Percentiles rank a stretch among this genome's conserved stretches.
phyloP scores from a whole-genome alignment of 2,329 filamentous ascomycete genomes.

The Exophiala spinifera region DNA sequence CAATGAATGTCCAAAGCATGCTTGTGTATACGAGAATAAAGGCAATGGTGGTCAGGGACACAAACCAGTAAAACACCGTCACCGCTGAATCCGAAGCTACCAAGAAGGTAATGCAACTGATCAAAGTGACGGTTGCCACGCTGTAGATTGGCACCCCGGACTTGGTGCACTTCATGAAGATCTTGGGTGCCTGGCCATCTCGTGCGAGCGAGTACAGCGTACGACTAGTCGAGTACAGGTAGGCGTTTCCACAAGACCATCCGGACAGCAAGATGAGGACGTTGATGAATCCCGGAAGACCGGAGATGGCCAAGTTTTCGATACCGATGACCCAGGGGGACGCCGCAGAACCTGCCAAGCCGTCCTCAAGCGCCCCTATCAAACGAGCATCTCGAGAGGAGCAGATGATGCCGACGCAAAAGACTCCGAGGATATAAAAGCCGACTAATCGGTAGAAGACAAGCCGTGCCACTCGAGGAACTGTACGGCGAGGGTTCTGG shows the following conservation, averaged over 20 bases:
- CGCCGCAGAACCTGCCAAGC: slow-evolving; percentile 61
- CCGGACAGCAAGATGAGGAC: slow-evolving; percentile 69
- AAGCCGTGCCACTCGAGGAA: slow-evolving; percentile 70
- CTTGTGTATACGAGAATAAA: slow-evolving; percentile 62
- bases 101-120: slow-evolving; percentile 68
- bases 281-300: slow-evolving; percentile 70
- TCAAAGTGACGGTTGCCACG: slow-evolving; percentile 60
- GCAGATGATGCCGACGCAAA: slow-evolving; percentile 66
- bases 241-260: slow-evolving; percentile 67
- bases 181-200: slow-evolving; percentile 51
- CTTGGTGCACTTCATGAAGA: slow-evolving; percentile 58
- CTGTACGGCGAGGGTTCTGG: slow-evolving; percentile 64
- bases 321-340: slow-evolving; percentile 73
- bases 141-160: slow-evolving; percentile 64
- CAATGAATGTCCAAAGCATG: slow-evolving; percentile 67
- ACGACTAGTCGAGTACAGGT: slow-evolving; percentile 54
- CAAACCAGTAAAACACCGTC: slow-evolving; percentile 68
- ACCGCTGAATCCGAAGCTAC: slow-evolving; percentile 62
- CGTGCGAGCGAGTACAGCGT: slow-evolving; percentile 48
- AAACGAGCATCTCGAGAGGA: slow-evolving; percentile 62
- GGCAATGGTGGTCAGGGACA: slow-evolving; percentile 51
- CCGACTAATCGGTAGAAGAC: slow-evolving; percentile 73
- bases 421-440: slow-evolving; percentile 71
- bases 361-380: slow-evolving; percentile 55
- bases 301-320: slow-evolving; percentile 57